These are phyloP conservation scores for Castanea crenata DNA, from an alignment of 306 rosid species.

Conservation along the genomic window DNA sequence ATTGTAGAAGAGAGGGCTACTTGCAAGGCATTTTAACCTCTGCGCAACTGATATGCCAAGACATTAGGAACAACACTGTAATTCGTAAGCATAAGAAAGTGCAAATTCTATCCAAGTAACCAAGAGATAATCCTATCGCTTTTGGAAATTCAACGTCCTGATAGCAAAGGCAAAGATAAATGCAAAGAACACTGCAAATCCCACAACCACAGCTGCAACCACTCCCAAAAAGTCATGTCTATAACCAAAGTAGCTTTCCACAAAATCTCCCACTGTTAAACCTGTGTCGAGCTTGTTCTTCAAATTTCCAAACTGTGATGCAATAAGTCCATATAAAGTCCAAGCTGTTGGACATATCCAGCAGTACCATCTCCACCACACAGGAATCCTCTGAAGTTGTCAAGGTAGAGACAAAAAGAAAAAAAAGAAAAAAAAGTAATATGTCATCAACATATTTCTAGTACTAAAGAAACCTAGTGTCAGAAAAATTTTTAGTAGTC, in stretches of 20 bases:
- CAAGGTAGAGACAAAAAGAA: not conserved
- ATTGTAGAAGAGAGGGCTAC: too few relatives aligned
- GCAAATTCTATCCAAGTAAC: too few relatives aligned
- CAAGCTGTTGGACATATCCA: constrained; percentile 69
- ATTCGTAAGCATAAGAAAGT: too few relatives aligned
- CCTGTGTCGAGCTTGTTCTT: constrained; percentile 4
- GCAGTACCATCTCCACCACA: constrained; percentile 86
- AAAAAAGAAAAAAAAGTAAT: not conserved
- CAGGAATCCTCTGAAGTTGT: constrained; percentile 51
- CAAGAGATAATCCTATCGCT: not conserved
- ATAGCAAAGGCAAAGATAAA: constrained; percentile 38
- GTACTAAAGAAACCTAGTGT: too few relatives aligned
- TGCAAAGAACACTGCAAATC: constrained; percentile 31
- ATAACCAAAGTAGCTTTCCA: constrained; percentile 29
- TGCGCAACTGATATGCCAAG: too few relatives aligned
- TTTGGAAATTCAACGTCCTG: constrained; percentile 35
- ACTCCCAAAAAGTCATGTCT: constrained; percentile 35
- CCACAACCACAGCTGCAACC: constrained; percentile 23
- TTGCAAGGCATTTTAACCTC: too few relatives aligned
- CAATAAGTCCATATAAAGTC: constrained; percentile 61
- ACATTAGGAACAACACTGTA: too few relatives aligned
- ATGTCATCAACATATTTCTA: not conserved
- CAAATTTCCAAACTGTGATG: constrained; percentile 50
- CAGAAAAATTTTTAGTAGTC: not conserved
- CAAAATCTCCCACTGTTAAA: constrained; percentile 22